A percentile compares a stretch with the other conserved stretches of the same genome.
These are phyloP conservation scores for Gossypium schwendimanii DNA, from an alignment of 441 rosid genomes.

Conservation along the genomic window DNA sequence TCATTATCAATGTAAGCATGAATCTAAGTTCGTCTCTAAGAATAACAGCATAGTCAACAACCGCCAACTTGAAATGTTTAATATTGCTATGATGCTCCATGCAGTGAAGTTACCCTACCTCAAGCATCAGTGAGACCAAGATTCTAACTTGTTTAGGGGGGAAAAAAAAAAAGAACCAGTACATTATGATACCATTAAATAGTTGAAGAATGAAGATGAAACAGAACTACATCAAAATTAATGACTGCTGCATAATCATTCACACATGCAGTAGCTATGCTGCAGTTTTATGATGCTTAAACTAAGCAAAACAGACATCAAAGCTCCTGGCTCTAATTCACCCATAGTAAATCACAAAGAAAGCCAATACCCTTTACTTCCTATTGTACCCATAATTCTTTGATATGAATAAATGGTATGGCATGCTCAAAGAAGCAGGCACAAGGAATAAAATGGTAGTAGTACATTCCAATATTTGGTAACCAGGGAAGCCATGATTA, in stretches of 20 bases:
- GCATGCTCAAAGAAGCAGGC: background rate
- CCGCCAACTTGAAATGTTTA: background rate
- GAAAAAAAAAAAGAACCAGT: background rate
- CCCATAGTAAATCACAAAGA: background rate
- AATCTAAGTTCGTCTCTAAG: background rate
- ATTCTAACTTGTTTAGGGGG: background rate
- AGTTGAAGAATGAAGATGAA: background rate
- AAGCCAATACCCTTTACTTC: background rate
- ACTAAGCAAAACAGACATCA: background rate
- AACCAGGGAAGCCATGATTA: constrained; percentile 10
- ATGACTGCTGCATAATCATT: background rate
- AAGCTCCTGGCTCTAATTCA: background rate
- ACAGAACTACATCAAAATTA: background rate
- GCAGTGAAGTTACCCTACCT: background rate
- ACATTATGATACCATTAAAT: background rate
- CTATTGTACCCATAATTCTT: background rate
- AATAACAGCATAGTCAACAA: background rate
- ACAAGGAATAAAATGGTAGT: background rate
- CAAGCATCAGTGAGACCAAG: background rate
- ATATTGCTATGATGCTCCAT: background rate
- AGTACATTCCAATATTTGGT: constrained; percentile 4
- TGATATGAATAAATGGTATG: background rate
- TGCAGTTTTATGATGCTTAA: constrained; percentile 6
- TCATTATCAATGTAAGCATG: background rate
- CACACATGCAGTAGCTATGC: background rate